Conservation (phyloP, 2,329 filamentous ascomycete species). For the Chaetomium globosum region DNA sequence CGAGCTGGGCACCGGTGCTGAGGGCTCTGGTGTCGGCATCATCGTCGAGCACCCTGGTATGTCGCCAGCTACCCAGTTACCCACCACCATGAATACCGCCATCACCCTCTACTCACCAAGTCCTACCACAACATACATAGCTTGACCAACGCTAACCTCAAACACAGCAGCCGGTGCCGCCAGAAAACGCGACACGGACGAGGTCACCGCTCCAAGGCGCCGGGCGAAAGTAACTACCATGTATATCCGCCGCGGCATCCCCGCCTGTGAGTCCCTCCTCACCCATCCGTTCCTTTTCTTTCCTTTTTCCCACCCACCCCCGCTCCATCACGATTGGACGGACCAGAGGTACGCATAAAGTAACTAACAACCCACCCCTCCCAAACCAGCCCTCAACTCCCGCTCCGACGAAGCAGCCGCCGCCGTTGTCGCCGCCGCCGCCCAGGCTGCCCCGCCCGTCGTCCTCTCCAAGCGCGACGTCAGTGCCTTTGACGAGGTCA, state of each 20-base stretch:
- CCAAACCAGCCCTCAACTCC: conserved; percentile 38
- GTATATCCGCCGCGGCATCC: conserved; percentile 51
- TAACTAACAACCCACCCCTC: not conserved
- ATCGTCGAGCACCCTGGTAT: conserved; percentile 41
- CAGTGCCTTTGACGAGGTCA: conserved; percentile 47
- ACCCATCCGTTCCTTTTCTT: not conserved
- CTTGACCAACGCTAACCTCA: not conserved
- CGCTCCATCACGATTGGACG: too few species aligned
- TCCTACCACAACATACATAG: not conserved
- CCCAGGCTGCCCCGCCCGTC: not conserved
- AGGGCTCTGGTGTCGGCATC: conserved; percentile 47
- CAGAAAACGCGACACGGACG: conserved; percentile 32
- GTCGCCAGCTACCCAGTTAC: not conserved
- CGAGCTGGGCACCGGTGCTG: conserved; percentile 50
- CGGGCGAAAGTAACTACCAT: conserved; percentile 52
- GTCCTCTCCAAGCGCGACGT: conserved; percentile 29
- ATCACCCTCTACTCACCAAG: not conserved
- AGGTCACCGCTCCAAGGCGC: conserved; percentile 39
- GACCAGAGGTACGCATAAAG: too few species aligned
- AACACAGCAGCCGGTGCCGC: conserved; percentile 12
- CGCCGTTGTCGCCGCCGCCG: not conserved
- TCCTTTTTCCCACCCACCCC: not conserved
- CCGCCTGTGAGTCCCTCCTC: conserved; percentile 43
- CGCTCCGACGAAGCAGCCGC: conserved; percentile 29
- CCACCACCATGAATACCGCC: not conserved